Percentiles rank a stretch among this genome's conserved stretches.
phyloP scores from a whole-genome alignment of 2,329 filamentous ascomycete genomes.

The Cephalotrichum gorgonifer region DNA sequence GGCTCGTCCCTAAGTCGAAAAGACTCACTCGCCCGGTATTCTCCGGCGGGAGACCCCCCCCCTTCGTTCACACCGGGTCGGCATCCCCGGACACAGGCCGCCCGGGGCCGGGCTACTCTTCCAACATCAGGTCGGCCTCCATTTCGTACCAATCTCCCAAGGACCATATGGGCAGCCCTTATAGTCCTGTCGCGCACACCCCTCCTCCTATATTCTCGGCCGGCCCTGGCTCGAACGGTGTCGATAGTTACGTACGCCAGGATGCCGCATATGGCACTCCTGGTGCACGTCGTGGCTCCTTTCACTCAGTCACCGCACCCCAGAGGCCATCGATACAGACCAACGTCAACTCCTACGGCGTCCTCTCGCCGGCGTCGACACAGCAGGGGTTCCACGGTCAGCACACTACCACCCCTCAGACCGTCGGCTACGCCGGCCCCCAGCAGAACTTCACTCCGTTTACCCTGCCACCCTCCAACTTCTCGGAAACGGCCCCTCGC shows the following conservation, averaged over 20 bases:
- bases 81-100: conserved; percentile 37
- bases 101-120: conserved; percentile 28
- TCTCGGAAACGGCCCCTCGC: conserved; percentile 29
- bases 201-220: conserved; percentile 21
- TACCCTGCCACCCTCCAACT: conserved; percentile 51
- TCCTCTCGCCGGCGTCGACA: conserved; percentile 40
- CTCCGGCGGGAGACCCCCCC: conserved; percentile 22
- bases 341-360: conserved; percentile 36
- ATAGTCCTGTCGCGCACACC: conserved; percentile 33
- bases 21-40: conserved; percentile 32
- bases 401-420: conserved; percentile 33
- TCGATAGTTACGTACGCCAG: conserved; percentile 32
- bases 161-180: conserved; percentile 32
- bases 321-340: conserved; percentile 36
- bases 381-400: conserved; percentile 38
- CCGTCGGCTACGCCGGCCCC: conserved; percentile 39
- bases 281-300: conserved; percentile 17
- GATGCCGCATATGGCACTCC: conserved; percentile 23
- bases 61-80: conserved; percentile 28
- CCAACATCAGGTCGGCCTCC: conserved; percentile 23
- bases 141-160: conserved; percentile 36
- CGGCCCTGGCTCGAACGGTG: conserved; percentile 17
- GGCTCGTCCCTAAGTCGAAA: conserved; percentile 68
- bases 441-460: conserved; percentile 55
- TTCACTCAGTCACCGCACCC: conserved; percentile 30